Evolutionary conservation across 2,329 filamentous ascomycete genomes (phyloP), one percentile per base, ranked within the genome.

Genomic region (Fusarium chlamydosporum): DNA sequence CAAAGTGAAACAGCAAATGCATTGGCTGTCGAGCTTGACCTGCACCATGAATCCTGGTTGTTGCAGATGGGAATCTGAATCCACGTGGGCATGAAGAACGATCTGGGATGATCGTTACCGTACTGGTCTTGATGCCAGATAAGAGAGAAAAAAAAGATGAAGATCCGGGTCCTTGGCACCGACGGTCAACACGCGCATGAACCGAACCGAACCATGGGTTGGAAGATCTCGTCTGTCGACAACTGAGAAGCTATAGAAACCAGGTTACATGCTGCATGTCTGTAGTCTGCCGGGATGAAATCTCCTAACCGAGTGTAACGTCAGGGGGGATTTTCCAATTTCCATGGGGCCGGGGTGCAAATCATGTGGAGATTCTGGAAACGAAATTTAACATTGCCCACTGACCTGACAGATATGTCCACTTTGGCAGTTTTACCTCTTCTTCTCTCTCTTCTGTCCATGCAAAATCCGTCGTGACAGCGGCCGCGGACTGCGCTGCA

Each of bases 1-100:
- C 42, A 45, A 51, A 10, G 45, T 58, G 43, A 64, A 63, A 64
- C 38, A 7, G n/a, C 4, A 37, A n/a, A 40, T 56, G 33, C 31
- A 11, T 48, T 57, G 31, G 43, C 8, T 20, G 3, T 41, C 13
- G 29, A 29, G 29, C 29, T 29, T 29, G 29, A 29, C 29, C 8
- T 29, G 8, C 11, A 43, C 26, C 16, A 27, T 15, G 6, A 31
- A 45, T 31, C 27, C 42, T 45, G n/a, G 42, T 4, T 18, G 27
- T 20, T 45, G 27, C 27, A 31, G 27, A n/a, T 31, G 42, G 4
- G 10, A 29, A 29, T 10, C 29, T 29, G 4, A 45, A 9, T 38
- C 33, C 47, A 50, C 47, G 47, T 50, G 47, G 47, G 20, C 20
- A 18, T 38, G 5, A 18, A 50, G 23, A 34, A 26, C 2, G 6